Evolutionary conservation across 192 early-diverging fungal genomes (phyloP).

Genomic region (Lobulomyces angularis): DNA sequence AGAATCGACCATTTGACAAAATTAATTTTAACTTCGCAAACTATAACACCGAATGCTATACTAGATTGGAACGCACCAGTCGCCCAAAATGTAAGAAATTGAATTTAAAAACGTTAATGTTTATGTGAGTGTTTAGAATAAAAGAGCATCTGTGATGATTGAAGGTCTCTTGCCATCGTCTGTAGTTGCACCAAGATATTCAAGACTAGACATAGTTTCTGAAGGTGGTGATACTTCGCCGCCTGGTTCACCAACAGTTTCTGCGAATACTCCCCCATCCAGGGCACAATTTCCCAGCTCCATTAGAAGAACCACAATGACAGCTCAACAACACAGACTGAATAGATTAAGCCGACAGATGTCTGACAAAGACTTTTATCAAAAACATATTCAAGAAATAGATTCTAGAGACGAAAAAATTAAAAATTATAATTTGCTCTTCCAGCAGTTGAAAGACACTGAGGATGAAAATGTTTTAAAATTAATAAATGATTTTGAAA

Average conservation of each 20-base stretch:
- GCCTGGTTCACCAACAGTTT: background rate
- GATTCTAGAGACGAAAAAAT: slow-evolving; percentile 28
- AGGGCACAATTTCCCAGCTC: background rate
- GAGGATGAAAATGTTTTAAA: too few species aligned
- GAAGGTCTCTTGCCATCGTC: slow-evolving; percentile 23
- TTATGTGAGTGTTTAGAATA: slow-evolving; percentile 7
- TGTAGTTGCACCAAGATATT: too few species aligned
- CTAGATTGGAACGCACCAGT: slow-evolving; percentile 32
- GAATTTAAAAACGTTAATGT: background rate
- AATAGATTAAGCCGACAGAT: background rate
- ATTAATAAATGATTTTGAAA: too few species aligned
- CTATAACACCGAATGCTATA: slow-evolving; percentile 35
- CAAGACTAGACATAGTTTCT: too few species aligned
- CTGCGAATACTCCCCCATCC: background rate
- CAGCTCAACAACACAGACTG: slow-evolving; percentile 9
- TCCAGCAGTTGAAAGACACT: too few species aligned
- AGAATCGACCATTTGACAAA: slow-evolving; percentile 77
- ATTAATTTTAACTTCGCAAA: slow-evolving; percentile 63
- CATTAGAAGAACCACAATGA: background rate
- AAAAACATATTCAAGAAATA: slow-evolving; percentile 30
- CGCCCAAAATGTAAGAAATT: too few species aligned
- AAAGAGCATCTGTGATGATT: slow-evolving; percentile 20
- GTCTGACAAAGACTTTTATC: slow-evolving; percentile 23
- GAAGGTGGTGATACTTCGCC: background rate
- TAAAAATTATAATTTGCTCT: too few species aligned